Evolutionary conservation across 257 asterid genomes (phyloP).

Genomic region (Solanum virginianum): DNA sequence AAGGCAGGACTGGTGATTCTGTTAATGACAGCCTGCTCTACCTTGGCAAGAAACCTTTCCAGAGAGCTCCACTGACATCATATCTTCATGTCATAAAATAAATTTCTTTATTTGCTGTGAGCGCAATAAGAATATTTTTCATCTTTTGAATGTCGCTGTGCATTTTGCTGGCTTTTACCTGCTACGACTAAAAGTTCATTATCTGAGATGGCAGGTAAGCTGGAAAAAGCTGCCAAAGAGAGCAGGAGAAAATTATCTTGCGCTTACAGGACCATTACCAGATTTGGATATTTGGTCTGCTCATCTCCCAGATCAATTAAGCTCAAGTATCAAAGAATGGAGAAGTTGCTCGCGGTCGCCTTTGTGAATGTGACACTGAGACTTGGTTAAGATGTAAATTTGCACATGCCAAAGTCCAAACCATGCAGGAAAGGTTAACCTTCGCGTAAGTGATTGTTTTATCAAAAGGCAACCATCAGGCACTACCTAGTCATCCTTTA

Average conservation of each 20-base stretch:
- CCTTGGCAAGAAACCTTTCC: background rate
- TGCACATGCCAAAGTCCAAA: background rate
- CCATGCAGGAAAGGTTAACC: background rate
- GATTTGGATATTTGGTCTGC: conserved; percentile 48
- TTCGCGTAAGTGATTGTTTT: background rate
- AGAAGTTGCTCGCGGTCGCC: conserved; percentile 11
- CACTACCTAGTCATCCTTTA: background rate
- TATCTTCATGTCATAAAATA: background rate
- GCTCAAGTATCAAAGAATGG: conserved; percentile 39
- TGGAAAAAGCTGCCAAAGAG: conserved; percentile 21
- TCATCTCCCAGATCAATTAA: conserved; percentile 37
- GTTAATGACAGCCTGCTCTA: background rate
- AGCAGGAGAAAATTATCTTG: conserved; percentile 57
- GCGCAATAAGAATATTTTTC: background rate
- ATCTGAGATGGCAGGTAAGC: conserved; percentile 7
- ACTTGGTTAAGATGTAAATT: background rate
- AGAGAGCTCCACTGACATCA: background rate
- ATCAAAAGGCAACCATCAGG: background rate
- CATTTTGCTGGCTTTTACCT: background rate
- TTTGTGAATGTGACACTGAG: background rate
- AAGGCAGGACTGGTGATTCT: background rate
- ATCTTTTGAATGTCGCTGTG: background rate
- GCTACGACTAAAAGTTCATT: background rate
- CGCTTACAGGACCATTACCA: conserved; percentile 57
- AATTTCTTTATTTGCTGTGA: background rate